Base-by-base conservation (phyloP, 352 stramenopile genomes). In the Pythium aristosporum region DNA sequence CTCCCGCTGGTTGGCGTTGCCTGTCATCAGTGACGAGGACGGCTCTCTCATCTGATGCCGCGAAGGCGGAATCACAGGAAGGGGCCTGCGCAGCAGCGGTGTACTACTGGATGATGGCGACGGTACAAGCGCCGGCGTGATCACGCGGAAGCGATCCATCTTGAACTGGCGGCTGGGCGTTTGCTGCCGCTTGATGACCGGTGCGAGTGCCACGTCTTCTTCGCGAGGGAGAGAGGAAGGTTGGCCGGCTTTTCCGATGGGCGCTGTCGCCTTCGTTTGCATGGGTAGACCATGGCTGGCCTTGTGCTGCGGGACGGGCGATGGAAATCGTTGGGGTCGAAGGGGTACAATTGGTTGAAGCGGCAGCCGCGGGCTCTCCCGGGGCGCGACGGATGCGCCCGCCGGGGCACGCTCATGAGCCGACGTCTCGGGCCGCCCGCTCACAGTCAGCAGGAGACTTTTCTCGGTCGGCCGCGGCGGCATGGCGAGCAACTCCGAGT, bases 401-500 rank as follows among this genome's bases (percentile, higher is more conserved):
- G 3, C 3, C 28, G 8, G 10, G 2, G 18, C 16, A 13, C 7
- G 47, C 2, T 54, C 43, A 5, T 68, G 39, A 2, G 50, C 30
- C 15, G 54, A 54, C 10, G 59, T 79, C 51, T 80, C 78, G 1
- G 78, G 80, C 2, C 76, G 73, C 9, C 80, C 76, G 20, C 65
- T 68, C 4, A 87, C 71, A 0, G 78, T 91, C 28, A 88, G 68
- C 10, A 87, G 54, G 7, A 91, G 66, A 28, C 66, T 57, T 56
- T 50, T 56, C 15, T 89, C 79, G 15, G 54, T 67, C 6, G 81
- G 81, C 15, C 73, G 72, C 21, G 68, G 56, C 25, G 75, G 63
- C 60, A 94, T 82, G 12, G 75, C 72, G 32, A 94, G 62, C 48
- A 92, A 68, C 44, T 85, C 80, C 30, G 85, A 92, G 51, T 92